A percentile compares a stretch with the other conserved stretches of the same genome.
phyloP scores from a whole-genome alignment of 257 asterid species.

The Thymus mandschuricus region DNA sequence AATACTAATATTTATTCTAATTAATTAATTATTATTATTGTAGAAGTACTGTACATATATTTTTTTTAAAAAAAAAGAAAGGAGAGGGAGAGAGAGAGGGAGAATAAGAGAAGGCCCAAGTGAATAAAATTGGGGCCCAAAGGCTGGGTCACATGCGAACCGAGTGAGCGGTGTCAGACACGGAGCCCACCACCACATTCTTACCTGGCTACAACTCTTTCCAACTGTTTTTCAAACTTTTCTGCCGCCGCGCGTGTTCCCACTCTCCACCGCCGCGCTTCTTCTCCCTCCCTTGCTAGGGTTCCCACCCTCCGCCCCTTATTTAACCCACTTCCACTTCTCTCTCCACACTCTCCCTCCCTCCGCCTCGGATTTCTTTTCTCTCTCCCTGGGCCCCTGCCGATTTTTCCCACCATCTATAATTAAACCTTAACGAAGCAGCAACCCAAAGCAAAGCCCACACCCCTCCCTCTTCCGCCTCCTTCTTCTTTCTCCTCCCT shows the following conservation, averaged over 20 bases:
- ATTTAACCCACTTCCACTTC: constrained; percentile 22
- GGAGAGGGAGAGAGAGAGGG: too few species aligned
- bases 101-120: neutral
- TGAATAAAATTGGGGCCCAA: constrained; percentile 33
- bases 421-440: constrained; percentile 45
- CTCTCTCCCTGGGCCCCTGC: constrained; percentile 35
- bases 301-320: constrained; percentile 19
- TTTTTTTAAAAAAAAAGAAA: too few species aligned
- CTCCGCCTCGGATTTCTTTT: neutral
- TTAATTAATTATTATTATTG: too few species aligned
- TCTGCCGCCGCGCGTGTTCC: constrained; percentile 46
- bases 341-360: constrained; percentile 23
- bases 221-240: constrained; percentile 44
- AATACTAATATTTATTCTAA: too few species aligned
- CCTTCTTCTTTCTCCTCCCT: neutral
- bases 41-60: too few species aligned
- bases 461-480: neutral
- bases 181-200: constrained; percentile 41
- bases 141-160: constrained; percentile 52
- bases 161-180: constrained; percentile 55
- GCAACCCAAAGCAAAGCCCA: constrained; percentile 28
- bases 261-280: constrained; percentile 39
- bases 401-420: constrained; percentile 33
- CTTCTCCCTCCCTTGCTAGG: constrained; percentile 26
- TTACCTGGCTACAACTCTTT: constrained; percentile 58